Percentiles rank a stretch among this genome's conserved stretches.
phyloP scores from a whole-genome alignment of 192 early-diverging fungal species.

The Coemansia sp. region DNA sequence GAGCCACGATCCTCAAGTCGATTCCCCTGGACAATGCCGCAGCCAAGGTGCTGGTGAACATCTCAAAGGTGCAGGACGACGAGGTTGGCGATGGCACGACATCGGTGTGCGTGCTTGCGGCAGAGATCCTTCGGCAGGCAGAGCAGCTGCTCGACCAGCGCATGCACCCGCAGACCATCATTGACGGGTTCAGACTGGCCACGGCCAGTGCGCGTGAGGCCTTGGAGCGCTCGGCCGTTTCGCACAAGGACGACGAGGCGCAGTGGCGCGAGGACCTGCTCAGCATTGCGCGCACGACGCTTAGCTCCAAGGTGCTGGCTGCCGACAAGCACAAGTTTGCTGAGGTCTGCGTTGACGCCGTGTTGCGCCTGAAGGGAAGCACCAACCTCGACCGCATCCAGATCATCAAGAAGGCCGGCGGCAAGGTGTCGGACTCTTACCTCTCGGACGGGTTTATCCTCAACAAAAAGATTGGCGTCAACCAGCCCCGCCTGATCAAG shows the following conservation, averaged over 20 bases:
- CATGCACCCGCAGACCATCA: slow-evolving; percentile 97
- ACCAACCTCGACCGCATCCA: slow-evolving; percentile 99
- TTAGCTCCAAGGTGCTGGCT: slow-evolving; percentile 94
- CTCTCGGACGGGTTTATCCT: slow-evolving; percentile 96
- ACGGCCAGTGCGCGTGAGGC: slow-evolving; percentile 78
- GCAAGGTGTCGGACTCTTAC: slow-evolving; percentile 92
- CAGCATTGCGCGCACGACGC: slow-evolving; percentile 96
- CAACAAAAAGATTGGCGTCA: slow-evolving; percentile 98
- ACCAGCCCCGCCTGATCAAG: slow-evolving; percentile 94
- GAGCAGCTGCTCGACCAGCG: slow-evolving; percentile 89
- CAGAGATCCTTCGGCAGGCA: slow-evolving; percentile 92
- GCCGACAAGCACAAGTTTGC: slow-evolving; percentile 97
- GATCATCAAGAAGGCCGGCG: slow-evolving; percentile 98
- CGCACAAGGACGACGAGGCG: slow-evolving; percentile 70
- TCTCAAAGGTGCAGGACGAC: slow-evolving; percentile 99
- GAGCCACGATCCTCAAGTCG: slow-evolving; percentile 97
- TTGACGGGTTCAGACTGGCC: slow-evolving; percentile 93
- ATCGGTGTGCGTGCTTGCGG: slow-evolving; percentile 95
- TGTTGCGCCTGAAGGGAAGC: slow-evolving; percentile 90
- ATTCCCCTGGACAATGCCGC: slow-evolving; percentile 98
- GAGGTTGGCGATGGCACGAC: slow-evolving; percentile 99
- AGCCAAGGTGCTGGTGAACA: slow-evolving; percentile 96
- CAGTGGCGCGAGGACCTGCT: slow-evolving; percentile 86
- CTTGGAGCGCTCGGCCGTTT: slow-evolving; percentile 74
- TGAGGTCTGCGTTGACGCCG: slow-evolving; percentile 93